Base-by-base conservation (phyloP, 2,329 filamentous ascomycete genomes). In the Stagonosporopsis cucurbitacearum region DNA sequence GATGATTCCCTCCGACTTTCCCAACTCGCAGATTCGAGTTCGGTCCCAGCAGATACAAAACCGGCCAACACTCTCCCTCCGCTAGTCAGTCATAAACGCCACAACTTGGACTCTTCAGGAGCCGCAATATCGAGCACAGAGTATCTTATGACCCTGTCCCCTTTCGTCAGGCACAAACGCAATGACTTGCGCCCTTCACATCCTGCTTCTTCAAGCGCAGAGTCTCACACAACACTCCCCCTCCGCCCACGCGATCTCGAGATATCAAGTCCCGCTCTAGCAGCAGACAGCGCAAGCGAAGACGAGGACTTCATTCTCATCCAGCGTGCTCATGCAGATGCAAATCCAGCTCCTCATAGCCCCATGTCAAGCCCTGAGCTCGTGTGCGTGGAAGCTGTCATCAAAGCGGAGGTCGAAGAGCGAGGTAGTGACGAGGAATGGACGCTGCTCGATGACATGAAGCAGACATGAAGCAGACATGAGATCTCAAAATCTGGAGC, bases 281-380 rank as follows among this genome's bases (percentile, higher is more conserved):
- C 5, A 33, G 33, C 33, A 5, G 55, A 54, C 23, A 37, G 20
- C 12, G 12, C 36, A 17, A 53, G 40, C 23, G 55, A 58, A 22
- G 50, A 58, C 23, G 55, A 58, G 11, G 45, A 28, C 1, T 58
- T 54, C 35, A 23, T 50, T 11, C 12, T 58, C 2, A 25, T 58
- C 2, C 23, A 43, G 22, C 41, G 9, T n/a, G 2, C 50, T 2
- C 22, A 22, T 3, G 6, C 41, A 8, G 13, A 6, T 1, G n/a
- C 33, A 3, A 7, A 11, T 2, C 15, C 32, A 3, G 23, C 15
- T 2, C n/a, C 36, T 0, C 23, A 49, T 19, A 53, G 45, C 40
- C 28, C 12, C 3, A 46, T 54, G 41, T 58, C 55, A 9, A 58
- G 55, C 17, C 55, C 55, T 12, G 55, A 58, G 28, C 50, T 58